Base-by-base conservation (phyloP, 2,329 filamentous ascomycete species). In the Fusarium agapanthi region DNA sequence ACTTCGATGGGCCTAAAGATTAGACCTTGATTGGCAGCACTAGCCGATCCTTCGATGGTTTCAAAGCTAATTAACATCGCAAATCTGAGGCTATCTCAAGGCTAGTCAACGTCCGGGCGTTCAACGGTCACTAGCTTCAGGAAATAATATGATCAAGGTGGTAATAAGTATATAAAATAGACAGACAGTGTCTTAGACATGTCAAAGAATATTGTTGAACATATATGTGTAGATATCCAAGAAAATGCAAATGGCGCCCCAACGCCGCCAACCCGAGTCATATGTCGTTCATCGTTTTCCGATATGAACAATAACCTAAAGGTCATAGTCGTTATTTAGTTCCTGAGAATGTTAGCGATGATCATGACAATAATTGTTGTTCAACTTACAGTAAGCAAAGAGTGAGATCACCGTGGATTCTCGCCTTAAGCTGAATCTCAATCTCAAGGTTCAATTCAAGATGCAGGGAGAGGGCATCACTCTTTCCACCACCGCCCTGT, bases 351-450 rank as follows among this genome's bases (percentile, higher is more conserved):
- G 53, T 72, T 32, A 72, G 64, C 18, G 16, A 28, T 40, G 13
- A 18, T 56, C 22, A 48, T 28, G 12, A 20, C 5, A 9, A 16
- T 32, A 15, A 51, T 26, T 24, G 7, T 12, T n/a, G 24, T 15
- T 32, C 20, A 54, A 85, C 86, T 81, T 83, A 88, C 86, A 88
- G 82, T 72, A 96, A 86, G 72, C 90, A 91, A 72, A 96, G 83
- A 28, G 93, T 95, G 74, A 97, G 83, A 84, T 97, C 94, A 79
- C 94, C 94, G 76, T 95, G 90, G 73, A 96, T 95, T 82, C 91
- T 92, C 32, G 93, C 93, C 86, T 95, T 96, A 65, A 96, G 87
- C 77, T 94, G 91, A 70, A 96, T 93, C 82, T 96, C 93, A 59
- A 95, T 87, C 75, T 96, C 93, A 62, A 96, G 84, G 81, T 96